Conservation (phyloP, 768 basidiomycete genomes). For the Solioccasus polychromus region DNA sequence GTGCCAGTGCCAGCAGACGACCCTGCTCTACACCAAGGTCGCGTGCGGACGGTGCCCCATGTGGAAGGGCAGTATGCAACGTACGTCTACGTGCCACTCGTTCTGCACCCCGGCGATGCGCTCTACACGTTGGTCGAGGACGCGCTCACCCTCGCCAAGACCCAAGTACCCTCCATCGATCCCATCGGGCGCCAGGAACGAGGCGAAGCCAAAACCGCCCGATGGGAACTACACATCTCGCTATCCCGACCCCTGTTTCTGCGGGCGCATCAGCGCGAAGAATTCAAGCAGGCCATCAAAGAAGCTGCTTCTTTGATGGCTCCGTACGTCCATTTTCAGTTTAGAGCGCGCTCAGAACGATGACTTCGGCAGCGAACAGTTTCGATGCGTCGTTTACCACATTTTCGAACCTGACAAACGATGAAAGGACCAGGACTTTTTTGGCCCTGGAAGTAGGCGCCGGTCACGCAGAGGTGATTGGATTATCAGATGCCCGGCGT, state of each 20-base stretch:
- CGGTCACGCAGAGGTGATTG: constrained; percentile 70
- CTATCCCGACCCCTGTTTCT: constrained; percentile 80
- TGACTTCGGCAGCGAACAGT: constrained; percentile 37
- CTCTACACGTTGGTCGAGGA: constrained; percentile 47
- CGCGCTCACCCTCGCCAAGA: constrained; percentile 43
- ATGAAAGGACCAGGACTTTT: constrained; percentile 79
- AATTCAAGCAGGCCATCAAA: constrained; percentile 62
- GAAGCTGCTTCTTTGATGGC: constrained; percentile 42
- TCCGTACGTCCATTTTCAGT: constrained; percentile 38
- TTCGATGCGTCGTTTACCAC: constrained; percentile 71
- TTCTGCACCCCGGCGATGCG: constrained; percentile 39
- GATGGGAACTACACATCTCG: constrained; percentile 73
- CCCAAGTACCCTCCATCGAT: constrained; percentile 45
- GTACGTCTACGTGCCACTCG: constrained; percentile 72
- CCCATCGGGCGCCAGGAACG: constrained; percentile 34
- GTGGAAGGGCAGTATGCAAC: constrained; percentile 84
- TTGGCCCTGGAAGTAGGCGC: constrained; percentile 80
- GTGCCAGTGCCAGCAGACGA: constrained; percentile 58
- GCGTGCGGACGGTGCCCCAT: constrained; percentile 70
- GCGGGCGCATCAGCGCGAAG: constrained; percentile 75
- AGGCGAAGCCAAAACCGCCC: not conserved
- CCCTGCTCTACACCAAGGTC: constrained; percentile 82
- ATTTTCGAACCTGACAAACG: constrained; percentile 71
- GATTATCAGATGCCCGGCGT: not conserved
- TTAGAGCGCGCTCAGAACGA: constrained; percentile 3